Conservation (phyloP, 108 stramenopile genomes). For the Nitzschia sp. region DNA sequence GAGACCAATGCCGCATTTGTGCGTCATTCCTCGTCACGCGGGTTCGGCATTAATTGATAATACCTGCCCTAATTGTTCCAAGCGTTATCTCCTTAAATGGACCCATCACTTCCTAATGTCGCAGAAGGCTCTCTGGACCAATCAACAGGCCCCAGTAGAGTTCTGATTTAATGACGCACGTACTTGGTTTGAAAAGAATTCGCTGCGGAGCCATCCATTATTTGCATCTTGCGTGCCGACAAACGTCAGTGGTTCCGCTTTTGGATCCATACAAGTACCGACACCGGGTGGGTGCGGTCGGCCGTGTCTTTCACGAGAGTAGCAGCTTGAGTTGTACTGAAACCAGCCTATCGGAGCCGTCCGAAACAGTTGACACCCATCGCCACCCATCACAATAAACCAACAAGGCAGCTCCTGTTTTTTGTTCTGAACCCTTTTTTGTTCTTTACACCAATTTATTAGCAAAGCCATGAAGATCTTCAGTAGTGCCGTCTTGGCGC, state of each 20-base stretch:
- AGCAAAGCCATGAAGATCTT: slow-evolving; percentile 2
- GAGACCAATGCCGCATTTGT: no score
- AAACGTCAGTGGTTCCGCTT: slow-evolving; percentile 1
- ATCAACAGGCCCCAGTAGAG: neutral
- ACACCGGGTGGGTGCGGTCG: no score
- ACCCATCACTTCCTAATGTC: neutral
- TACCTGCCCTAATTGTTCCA: no score
- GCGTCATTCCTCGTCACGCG: neutral
- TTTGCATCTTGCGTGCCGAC: neutral
- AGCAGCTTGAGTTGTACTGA: neutral
- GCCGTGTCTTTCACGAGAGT: slow-evolving; percentile 2
- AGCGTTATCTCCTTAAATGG: neutral
- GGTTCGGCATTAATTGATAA: no score
- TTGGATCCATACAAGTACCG: neutral
- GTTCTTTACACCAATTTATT: neutral
- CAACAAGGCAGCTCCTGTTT: neutral
- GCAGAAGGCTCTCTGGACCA: neutral
- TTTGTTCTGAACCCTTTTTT: slow-evolving; percentile 2
- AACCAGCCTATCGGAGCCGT: slow-evolving; percentile 1
- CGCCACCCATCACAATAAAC: slow-evolving; percentile 1
- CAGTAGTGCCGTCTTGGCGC: neutral
- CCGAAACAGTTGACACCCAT: slow-evolving; percentile 1
- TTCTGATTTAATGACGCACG: slow-evolving; percentile 1
- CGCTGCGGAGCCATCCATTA: slow-evolving; percentile 1
- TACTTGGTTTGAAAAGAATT: neutral